Base-by-base conservation (phyloP, 2,329 filamentous ascomycete genomes). In the Hypoxylon sp. region DNA sequence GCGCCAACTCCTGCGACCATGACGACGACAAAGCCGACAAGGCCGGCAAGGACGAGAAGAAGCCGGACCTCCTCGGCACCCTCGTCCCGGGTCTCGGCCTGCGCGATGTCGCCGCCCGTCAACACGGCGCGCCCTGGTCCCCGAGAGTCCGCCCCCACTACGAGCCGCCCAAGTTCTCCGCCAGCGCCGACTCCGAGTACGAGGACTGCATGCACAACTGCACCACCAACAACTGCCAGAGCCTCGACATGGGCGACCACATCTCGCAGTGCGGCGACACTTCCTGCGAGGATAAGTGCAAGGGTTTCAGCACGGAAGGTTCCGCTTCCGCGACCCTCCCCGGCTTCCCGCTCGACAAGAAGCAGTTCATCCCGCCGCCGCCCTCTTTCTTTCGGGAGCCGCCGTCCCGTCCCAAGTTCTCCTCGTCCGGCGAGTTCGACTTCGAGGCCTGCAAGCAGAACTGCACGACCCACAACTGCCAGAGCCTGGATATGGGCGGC, bases 131-230 rank as follows among this genome's bases (percentile, higher is more conserved):
- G 4, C 24, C 6, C 20, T 34, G 32, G 10, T 3, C 26, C 47
- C 20, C 24, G 17, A 46, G 22, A 13, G 6, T 7, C 8, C 41
- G 24, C 28, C 39, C 48, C 11, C 34, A 10, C 32, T 11, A 11
- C 56, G 20, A 47, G 30, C 24, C 20, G 11, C 37, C 43, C 26
- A 19, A 41, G 10, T 22, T 24, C 24, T 34, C 19, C 28, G 34
- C 37, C 26, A 19, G 5, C 22, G n/a, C 34, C 13, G 43, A 39
- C 1, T 44, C 44, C 2, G 44, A 47, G 22, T 47, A 32, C 37
- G 54, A 67, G 32, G 3, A 15, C 11, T 67, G 66, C 55, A 48
- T 64, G 54, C 51, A 43, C 30, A 49, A 62, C n/a, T 66, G 67
- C 52, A 46, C 22, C 15, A 60, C 41, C 11, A 49, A 54, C 44